Base-by-base conservation (phyloP, 1,139 yeast species). In the Lodderomyces beijingensis region DNA sequence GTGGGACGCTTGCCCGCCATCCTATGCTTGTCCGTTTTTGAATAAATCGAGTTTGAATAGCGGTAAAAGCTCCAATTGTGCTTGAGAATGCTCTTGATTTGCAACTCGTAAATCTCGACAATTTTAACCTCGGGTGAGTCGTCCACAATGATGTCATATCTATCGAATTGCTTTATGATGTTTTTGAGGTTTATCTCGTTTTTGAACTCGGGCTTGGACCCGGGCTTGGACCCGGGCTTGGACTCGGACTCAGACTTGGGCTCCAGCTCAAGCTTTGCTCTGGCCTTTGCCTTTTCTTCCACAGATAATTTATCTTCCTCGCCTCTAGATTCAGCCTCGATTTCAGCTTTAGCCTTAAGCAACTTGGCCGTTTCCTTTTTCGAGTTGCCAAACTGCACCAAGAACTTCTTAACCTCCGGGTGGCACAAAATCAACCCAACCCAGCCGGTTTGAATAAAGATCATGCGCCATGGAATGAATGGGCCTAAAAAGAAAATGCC, bases 21-120 rank as follows among this genome's bases (percentile, higher is more conserved):
- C 38, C 96, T 63, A 12, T 51, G 55, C 3, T 64, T 54, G 38
- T 80, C 78, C 18, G 57, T 55, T 7, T 57, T 51, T 35, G 76
- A 80, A 53, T 81, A 88, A 0, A 79, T 53, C 2, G 49, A 48
- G 29, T 51, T 55, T 25, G 66, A 42, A 37, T 62, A 68, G 22
- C 54, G 47, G 36, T 55, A 57, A 27, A 60, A 57, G 9, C 54
- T 65, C 85, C 93, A 88, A 25, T 68, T 62, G 4, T 70, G 59
- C 3, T 78, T 75, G 3, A 83, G 70, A 11, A 78, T 63, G 23
- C 82, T 82, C 45, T 72, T 82, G 33, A 70, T 66, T 50, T 85
- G 84, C 18, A 88, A 65, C 53, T 87, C 95, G 51, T 69, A 88
- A 1, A 88, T 62, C 49, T 87, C 95, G 5, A 85, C 89, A 10